Percentiles rank a stretch among this genome's conserved stretches.
phyloP scores from a whole-genome alignment of 2,329 filamentous ascomycete genomes.

The Chaetothyriales sp. region DNA sequence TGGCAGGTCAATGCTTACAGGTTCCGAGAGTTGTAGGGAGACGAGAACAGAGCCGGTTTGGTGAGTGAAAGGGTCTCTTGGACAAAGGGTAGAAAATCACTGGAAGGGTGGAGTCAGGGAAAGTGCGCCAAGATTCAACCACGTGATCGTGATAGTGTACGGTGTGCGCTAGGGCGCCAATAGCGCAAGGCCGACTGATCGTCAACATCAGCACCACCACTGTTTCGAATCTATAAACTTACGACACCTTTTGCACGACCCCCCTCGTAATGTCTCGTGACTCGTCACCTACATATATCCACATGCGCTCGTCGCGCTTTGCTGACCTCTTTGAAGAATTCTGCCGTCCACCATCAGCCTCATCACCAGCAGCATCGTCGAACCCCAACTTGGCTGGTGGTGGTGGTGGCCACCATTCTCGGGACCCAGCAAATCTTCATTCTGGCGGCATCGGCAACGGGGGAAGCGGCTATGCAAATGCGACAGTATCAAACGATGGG shows the following conservation, averaged over 20 bases:
- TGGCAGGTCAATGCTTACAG: background rate
- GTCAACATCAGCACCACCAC: background rate
- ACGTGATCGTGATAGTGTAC: background rate
- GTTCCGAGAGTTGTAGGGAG: background rate
- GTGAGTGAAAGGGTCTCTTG: background rate
- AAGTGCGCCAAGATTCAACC: background rate
- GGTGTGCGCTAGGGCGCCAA: background rate
- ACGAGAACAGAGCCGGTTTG: background rate
- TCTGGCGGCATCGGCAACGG: background rate
- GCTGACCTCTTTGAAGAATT: conserved; percentile 38
- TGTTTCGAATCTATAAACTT: no score
- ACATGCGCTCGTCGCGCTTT: conserved; percentile 33
- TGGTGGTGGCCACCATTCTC: conserved; percentile 4
- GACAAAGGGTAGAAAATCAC: background rate
- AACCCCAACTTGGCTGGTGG: conserved; percentile 4
- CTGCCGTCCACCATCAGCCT: conserved; percentile 28
- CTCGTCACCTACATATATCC: conserved; percentile 33
- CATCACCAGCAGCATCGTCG: conserved; percentile 6
- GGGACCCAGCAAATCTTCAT: conserved; percentile 1
- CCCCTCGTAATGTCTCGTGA: conserved; percentile 30
- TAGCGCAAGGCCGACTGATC: background rate
- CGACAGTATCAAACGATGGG: conserved; percentile 8
- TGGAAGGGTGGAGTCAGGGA: background rate
- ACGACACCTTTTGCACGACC: no score
- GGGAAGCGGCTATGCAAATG: background rate